Evolutionary conservation across 2,329 filamentous ascomycete species (phyloP).

Genomic region (Sporothrix brasiliensis): DNA sequence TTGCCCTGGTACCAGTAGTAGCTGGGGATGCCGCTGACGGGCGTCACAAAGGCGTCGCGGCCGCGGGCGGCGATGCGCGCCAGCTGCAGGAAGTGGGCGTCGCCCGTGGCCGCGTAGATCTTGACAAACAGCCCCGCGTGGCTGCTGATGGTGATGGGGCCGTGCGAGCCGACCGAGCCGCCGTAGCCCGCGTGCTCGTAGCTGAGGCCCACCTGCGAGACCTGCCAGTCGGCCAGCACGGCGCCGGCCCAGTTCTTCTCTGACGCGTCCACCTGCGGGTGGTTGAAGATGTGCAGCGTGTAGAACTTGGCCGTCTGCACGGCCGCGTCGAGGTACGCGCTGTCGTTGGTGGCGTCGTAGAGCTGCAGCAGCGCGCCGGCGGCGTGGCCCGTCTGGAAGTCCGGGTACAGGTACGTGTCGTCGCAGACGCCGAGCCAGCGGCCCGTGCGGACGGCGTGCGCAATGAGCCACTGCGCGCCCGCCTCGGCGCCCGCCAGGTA

Average conservation of each 20-base stretch:
- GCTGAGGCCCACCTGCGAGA: slow-evolving; percentile 31
- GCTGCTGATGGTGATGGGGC: slow-evolving; percentile 32
- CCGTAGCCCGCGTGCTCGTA: slow-evolving; percentile 33
- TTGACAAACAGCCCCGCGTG: slow-evolving; percentile 32
- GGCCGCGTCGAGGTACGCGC: slow-evolving; percentile 28
- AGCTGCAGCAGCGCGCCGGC: slow-evolving; percentile 31
- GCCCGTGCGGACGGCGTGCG: slow-evolving; percentile 25
- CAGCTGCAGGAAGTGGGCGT: slow-evolving; percentile 30
- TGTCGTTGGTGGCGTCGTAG: slow-evolving; percentile 29
- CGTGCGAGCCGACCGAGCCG: slow-evolving; percentile 28
- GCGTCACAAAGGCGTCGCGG: slow-evolving; percentile 32
- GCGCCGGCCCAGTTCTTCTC: slow-evolving; percentile 14
- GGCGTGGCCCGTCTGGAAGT: slow-evolving; percentile 30
- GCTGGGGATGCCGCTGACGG: slow-evolving; percentile 30
- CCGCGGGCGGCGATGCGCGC: slow-evolving; percentile 32
- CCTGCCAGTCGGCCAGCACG: slow-evolving; percentile 32
- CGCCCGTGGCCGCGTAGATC: slow-evolving; percentile 31
- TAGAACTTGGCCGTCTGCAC: slow-evolving; percentile 30
- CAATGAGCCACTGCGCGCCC: slow-evolving; percentile 31
- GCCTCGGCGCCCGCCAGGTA: slow-evolving; percentile 31
- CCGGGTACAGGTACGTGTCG: slow-evolving; percentile 31
- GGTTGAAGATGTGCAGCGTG: slow-evolving; percentile 34
- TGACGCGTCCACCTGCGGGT: slow-evolving; percentile 29
- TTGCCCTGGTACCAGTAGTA: slow-evolving; percentile 34
- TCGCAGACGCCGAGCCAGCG: slow-evolving; percentile 34